Conservation (phyloP, 129 eudicot species). For the Chrysanthemum lavandulifolium region DNA sequence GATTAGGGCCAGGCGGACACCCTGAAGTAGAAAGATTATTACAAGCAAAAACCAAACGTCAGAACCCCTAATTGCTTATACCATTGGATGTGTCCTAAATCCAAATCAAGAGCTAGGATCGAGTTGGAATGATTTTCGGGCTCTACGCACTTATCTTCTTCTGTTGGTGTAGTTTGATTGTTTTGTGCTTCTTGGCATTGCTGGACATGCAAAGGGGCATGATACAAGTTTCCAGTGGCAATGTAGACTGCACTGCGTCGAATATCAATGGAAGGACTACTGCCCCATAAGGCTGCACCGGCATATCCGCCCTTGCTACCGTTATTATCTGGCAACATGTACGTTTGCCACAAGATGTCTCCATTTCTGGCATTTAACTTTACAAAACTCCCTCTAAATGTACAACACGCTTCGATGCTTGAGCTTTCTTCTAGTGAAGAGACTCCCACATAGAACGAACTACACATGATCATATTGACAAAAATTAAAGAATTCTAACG, state of each 20-base stretch:
- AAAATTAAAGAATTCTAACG: background rate
- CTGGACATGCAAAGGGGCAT: slow-evolving; percentile 54
- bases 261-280: slow-evolving; percentile 68
- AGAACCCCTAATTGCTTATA: slow-evolving; percentile 58
- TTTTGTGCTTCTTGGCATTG: slow-evolving; percentile 64
- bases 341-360: slow-evolving; percentile 58
- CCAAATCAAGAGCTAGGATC: slow-evolving; percentile 55
- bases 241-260: slow-evolving; percentile 43
- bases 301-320: slow-evolving; percentile 52
- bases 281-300: slow-evolving; percentile 83
- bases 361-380: slow-evolving; percentile 60
- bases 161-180: slow-evolving; percentile 50
- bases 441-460: slow-evolving; percentile 62
- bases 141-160: slow-evolving; percentile 51
- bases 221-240: slow-evolving; percentile 65
- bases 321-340: slow-evolving; percentile 68
- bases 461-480: background rate
- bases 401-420: slow-evolving; percentile 53
- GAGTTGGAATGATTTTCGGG: slow-evolving; percentile 59
- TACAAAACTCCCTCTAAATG: slow-evolving; percentile 62
- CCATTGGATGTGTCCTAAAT: slow-evolving; percentile 57
- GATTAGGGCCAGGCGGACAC: slow-evolving; percentile 81
- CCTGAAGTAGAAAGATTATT: slow-evolving; percentile 50
- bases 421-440: slow-evolving; percentile 55
- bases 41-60: slow-evolving; percentile 67